Percentiles rank a stretch among this genome's conserved stretches.
Conservation (phyloP, 164 flowering plant genomes). For the Sextonia rubra region DNA sequence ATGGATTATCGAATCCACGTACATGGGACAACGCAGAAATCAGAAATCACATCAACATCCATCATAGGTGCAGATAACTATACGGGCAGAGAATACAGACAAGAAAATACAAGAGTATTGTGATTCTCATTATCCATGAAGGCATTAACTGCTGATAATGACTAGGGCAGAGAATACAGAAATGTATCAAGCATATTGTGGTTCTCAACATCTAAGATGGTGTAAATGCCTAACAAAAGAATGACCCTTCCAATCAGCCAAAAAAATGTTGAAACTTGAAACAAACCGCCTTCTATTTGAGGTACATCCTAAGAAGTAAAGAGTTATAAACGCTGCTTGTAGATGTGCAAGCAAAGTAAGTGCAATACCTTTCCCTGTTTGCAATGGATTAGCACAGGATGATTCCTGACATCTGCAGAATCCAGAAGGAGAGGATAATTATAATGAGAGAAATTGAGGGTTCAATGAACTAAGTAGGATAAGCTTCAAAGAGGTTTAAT, state of each 20-base stretch:
- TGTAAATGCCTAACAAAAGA: neutral
- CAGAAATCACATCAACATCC: neutral
- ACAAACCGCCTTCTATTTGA: neutral
- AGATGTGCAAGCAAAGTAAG: neutral
- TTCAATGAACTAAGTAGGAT: neutral
- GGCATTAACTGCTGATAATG: neutral
- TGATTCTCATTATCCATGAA: neutral
- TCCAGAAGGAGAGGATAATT: neutral
- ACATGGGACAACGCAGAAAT: neutral
- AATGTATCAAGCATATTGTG: neutral
- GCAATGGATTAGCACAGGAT: constrained; percentile 75
- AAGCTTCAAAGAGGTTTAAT: neutral
- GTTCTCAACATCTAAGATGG: neutral
- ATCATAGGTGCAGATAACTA: neutral
- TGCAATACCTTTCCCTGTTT: constrained; percentile 68
- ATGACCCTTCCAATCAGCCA: neutral
- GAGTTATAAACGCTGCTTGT: neutral
- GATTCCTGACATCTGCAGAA: constrained; percentile 58
- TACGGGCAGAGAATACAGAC: neutral
- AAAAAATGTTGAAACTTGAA: neutral
- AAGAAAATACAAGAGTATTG: too few relatives aligned
- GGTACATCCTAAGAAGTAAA: neutral
- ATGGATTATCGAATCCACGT: neutral
- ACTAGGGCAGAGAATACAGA: neutral
- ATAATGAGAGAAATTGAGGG: neutral